These are phyloP conservation scores for Flaveria ramosissima DNA, from an alignment of 129 eudicot genomes.

Conservation along the genomic window DNA sequence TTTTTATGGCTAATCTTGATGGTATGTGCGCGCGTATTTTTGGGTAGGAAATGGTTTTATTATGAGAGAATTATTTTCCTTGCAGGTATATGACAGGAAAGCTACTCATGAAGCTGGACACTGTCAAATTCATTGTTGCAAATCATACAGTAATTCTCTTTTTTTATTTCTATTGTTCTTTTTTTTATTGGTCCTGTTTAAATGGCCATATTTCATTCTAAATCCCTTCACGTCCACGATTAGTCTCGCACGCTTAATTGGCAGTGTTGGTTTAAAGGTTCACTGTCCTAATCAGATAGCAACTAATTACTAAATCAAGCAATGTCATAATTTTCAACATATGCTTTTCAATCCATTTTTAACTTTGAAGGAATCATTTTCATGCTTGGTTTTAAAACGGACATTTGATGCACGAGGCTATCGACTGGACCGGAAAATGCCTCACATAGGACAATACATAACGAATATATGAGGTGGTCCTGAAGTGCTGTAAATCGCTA, in stretches of 20 bases:
- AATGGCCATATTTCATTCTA: not conserved
- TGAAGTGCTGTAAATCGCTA: no score
- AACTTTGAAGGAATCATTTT: not conserved
- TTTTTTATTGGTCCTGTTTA: slow-evolving; percentile 5
- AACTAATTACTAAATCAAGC: not conserved
- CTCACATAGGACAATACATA: no score
- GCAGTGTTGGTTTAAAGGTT: slow-evolving; percentile 1
- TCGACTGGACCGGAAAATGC: no score
- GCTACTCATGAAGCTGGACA: slow-evolving; percentile 88
- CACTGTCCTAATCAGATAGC: not conserved
- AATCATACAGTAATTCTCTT: slow-evolving; percentile 72
- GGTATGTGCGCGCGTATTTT: not conserved
- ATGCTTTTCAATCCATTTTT: not conserved
- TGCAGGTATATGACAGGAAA: slow-evolving; percentile 95
- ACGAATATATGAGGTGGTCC: no score
- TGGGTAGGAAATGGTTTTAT: slow-evolving; percentile 16
- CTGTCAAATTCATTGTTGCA: slow-evolving; percentile 79
- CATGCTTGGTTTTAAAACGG: no score
- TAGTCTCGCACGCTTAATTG: not conserved
- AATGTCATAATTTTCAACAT: not conserved
- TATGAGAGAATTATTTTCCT: slow-evolving; percentile 16
- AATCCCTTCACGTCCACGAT: not conserved
- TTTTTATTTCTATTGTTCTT: slow-evolving; percentile 6
- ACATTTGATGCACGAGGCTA: no score
- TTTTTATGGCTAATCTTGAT: slow-evolving; percentile 7